phyloP scores from a whole-genome alignment of 768 basidiomycete genomes.

The Hygrophorus russula region DNA sequence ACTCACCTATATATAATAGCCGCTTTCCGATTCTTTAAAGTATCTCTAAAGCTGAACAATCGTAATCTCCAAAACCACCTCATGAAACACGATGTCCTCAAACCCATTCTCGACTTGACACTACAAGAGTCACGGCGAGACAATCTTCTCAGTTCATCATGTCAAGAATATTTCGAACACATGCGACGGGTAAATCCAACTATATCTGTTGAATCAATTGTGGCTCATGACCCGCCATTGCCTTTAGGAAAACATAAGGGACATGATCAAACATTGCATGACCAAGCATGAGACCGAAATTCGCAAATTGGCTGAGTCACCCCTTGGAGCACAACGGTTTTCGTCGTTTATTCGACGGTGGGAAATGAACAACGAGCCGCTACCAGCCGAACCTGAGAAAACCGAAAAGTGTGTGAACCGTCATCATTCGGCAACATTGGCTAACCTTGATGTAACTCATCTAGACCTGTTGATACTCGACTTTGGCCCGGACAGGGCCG shows the following conservation, averaged over 20 bases:
- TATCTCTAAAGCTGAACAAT: constrained; percentile 76
- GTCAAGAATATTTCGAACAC: constrained; percentile 91
- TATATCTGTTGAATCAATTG: not conserved
- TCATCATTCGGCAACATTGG: constrained; percentile 1
- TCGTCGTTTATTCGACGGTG: constrained; percentile 64
- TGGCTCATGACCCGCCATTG: not conserved
- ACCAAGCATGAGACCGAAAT: constrained; percentile 58
- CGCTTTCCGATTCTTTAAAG: constrained; percentile 85
- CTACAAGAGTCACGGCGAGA: constrained; percentile 75
- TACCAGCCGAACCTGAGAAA: constrained; percentile 41
- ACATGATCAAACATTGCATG: constrained; percentile 77
- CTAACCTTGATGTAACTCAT: constrained; percentile 7
- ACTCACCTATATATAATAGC: constrained; percentile 33
- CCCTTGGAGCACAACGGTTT: constrained; percentile 58
- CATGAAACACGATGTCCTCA: constrained; percentile 75
- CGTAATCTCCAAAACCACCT: constrained; percentile 62
- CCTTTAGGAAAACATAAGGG: constrained; percentile 75
- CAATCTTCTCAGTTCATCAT: constrained; percentile 88
- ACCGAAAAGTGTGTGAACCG: constrained; percentile 33
- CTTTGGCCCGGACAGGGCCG: constrained; percentile 36
- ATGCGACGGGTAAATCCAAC: constrained; percentile 61
- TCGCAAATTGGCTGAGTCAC: constrained; percentile 47
- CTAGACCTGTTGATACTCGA: constrained; percentile 30
- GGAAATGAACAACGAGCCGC: constrained; percentile 88
- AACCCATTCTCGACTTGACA: constrained; percentile 78